phyloP scores from a whole-genome alignment of 2,329 filamentous ascomycete species.

The Hymenoscyphus repandus region DNA sequence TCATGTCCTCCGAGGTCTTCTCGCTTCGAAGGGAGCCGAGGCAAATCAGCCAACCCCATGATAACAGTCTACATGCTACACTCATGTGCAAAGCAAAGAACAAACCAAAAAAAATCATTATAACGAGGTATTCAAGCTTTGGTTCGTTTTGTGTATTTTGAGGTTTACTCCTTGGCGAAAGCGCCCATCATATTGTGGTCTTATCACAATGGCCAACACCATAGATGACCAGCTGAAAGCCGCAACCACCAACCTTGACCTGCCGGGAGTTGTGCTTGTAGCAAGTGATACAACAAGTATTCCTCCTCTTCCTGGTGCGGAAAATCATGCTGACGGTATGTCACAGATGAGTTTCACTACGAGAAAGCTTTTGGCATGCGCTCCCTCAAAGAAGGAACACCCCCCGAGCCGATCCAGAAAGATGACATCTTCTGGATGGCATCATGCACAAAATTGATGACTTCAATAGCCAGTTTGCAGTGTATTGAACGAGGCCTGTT shows the following conservation, averaged over 20 bases:
- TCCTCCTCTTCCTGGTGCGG: neutral
- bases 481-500: conserved; percentile 47
- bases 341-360: conserved; percentile 32
- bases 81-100: too few species aligned
- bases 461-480: conserved; percentile 48
- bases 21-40: too few species aligned
- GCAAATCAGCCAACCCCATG: too few species aligned
- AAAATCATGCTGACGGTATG: neutral
- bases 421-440: conserved; percentile 44
- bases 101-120: too few species aligned
- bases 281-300: conserved; percentile 6
- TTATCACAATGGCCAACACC: too few species aligned
- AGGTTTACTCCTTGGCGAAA: too few species aligned
- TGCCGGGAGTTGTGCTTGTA: conserved; percentile 4
- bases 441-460: conserved; percentile 52
- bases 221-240: neutral
- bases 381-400: conserved; percentile 44
- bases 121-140: too few species aligned
- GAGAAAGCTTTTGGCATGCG: conserved; percentile 28
- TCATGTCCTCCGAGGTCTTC: too few species aligned
- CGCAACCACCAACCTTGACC: neutral
- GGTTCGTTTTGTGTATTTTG: too few species aligned
- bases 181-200: too few species aligned
- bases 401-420: conserved; percentile 31
- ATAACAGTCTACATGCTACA: too few species aligned